Evolutionary conservation across 768 basidiomycete genomes (phyloP).

Genomic region (Psilocybe cubensis): DNA sequence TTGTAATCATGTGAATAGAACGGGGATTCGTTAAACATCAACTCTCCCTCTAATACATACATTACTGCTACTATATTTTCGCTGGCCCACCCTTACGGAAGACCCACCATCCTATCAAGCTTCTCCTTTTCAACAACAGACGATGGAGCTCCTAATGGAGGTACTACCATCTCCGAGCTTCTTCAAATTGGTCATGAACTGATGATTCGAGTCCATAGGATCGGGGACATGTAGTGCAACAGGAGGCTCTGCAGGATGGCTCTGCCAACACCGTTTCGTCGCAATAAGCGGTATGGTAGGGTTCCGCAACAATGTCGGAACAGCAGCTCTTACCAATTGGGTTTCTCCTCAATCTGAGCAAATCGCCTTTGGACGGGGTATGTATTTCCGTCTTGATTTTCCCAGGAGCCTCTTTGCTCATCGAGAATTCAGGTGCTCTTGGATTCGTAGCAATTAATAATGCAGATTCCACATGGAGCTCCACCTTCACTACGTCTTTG

Average conservation of each 20-base stretch:
- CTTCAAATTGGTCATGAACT: no score
- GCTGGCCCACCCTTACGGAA: conserved; percentile 69
- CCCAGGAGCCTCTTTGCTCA: neutral
- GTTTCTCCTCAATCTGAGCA: conserved; percentile 57
- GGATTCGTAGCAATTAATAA: conserved; percentile 77
- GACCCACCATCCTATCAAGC: conserved; percentile 63
- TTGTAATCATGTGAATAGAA: conserved; percentile 33
- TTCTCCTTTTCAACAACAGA: conserved; percentile 56
- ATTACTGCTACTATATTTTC: conserved; percentile 64
- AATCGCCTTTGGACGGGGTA: conserved; percentile 71
- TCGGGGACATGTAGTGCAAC: conserved; percentile 52
- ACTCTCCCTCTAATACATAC: conserved; percentile 70
- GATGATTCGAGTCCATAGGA: no score
- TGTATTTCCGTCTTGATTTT: neutral
- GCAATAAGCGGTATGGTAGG: conserved; percentile 67
- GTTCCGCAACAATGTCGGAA: conserved; percentile 62
- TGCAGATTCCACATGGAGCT: conserved; percentile 54
- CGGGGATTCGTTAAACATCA: conserved; percentile 55
- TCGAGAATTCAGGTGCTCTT: conserved; percentile 40
- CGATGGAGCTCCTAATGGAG: conserved; percentile 63
- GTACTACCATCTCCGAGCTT: conserved; percentile 24
- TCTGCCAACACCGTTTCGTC: conserved; percentile 67
- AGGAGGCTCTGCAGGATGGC: conserved; percentile 61
- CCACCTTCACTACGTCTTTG: conserved; percentile 60
- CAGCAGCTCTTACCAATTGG: conserved; percentile 56